Evolutionary conservation across 768 basidiomycete genomes (phyloP).

Genomic region (Leccinum sublutescens): DNA sequence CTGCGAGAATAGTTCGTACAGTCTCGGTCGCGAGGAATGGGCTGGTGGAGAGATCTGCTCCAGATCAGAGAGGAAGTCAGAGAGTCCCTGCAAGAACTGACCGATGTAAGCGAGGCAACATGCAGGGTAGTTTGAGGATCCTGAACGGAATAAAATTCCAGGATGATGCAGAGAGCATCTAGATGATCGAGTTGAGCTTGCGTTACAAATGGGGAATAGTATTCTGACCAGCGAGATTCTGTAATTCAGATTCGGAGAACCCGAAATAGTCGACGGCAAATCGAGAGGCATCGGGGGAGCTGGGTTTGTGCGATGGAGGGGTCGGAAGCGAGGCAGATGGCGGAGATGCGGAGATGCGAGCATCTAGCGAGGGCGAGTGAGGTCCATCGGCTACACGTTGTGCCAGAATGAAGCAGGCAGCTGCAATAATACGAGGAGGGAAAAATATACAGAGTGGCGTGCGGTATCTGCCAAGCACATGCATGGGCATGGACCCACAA

Average conservation of each 20-base stretch:
- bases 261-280: slow-evolving; percentile 67
- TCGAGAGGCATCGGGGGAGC: slow-evolving; percentile 67
- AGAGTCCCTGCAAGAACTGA: slow-evolving; percentile 34
- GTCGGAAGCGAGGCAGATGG: slow-evolving; percentile 78
- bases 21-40: slow-evolving; percentile 33
- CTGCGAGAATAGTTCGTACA: slow-evolving; percentile 43
- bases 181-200: slow-evolving; percentile 5
- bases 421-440: slow-evolving; percentile 66
- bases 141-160: slow-evolving; percentile 73
- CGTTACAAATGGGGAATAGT: background rate
- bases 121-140: slow-evolving; percentile 51
- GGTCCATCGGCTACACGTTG: slow-evolving; percentile 72
- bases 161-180: slow-evolving; percentile 65
- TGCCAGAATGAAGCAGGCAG: slow-evolving; percentile 75
- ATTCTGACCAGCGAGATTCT: slow-evolving; percentile 56
- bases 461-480: slow-evolving; percentile 53
- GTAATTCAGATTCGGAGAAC: slow-evolving; percentile 58
- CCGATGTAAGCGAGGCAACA: slow-evolving; percentile 47
- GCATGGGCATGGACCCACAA: slow-evolving; percentile 7
- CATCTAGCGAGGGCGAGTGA: slow-evolving; percentile 69
- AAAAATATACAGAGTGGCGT: slow-evolving; percentile 77
- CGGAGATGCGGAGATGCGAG: slow-evolving; percentile 66
- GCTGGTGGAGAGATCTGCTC: slow-evolving; percentile 51
- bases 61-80: slow-evolving; percentile 7
- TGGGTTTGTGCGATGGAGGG: slow-evolving; percentile 73